These are phyloP conservation scores for Neurospora tetraspora DNA, from an alignment of 495 filamentous ascomycete species.

Conservation along the genomic window DNA sequence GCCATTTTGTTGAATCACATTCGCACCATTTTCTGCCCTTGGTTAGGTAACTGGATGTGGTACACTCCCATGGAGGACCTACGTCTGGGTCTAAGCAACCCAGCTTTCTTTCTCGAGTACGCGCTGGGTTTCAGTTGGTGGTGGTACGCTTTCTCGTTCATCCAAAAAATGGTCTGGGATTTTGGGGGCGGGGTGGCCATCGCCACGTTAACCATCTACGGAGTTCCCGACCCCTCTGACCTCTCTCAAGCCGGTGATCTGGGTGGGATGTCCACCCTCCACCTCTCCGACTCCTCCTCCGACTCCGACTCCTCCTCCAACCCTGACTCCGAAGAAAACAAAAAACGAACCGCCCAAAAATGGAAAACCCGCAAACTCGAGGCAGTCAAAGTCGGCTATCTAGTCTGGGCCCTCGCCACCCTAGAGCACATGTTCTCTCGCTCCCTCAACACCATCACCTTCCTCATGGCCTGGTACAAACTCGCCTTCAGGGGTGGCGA, in stretches of 20 bases:
- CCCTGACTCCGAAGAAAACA: not conserved
- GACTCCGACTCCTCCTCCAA: too few species aligned
- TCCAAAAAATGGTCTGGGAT: constrained; percentile 4
- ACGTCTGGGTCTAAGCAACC: constrained; percentile 10
- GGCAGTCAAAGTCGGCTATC: not conserved
- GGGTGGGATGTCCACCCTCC: not conserved
- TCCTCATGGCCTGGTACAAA: constrained; percentile 9
- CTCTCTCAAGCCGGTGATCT: too few species aligned
- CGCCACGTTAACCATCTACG: not conserved
- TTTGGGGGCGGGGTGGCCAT: not conserved
- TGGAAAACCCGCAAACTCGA: not conserved
- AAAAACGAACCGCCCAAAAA: not conserved
- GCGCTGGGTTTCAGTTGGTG: constrained; percentile 6
- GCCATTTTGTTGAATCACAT: constrained; percentile 19
- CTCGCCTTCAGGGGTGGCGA: constrained; percentile 2
- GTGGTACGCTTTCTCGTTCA: not conserved
- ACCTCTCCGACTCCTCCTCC: not conserved
- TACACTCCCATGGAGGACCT: constrained; percentile 16
- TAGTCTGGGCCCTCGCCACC: constrained; percentile 10
- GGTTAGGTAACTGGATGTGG: constrained; percentile 7
- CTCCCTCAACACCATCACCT: constrained; percentile 7
- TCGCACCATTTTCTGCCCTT: constrained; percentile 10
- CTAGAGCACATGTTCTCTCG: constrained; percentile 15
- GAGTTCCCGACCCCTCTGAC: not conserved
- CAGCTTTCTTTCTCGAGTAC: constrained; percentile 15